These are phyloP conservation scores for Lactarius quietus DNA, from an alignment of 768 basidiomycete genomes.

Conservation along the genomic window DNA sequence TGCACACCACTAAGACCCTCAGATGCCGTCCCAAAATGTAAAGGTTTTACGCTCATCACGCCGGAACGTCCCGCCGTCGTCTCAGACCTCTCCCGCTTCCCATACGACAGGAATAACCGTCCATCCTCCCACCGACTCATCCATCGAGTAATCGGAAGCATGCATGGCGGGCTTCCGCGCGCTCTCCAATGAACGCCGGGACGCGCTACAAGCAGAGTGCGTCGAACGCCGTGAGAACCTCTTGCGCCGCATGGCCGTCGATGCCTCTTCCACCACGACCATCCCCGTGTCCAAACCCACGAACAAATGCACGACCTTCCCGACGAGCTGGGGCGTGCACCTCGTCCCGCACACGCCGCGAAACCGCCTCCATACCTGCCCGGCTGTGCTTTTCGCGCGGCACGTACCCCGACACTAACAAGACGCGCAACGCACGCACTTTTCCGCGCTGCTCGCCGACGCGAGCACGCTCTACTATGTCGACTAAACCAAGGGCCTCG, in stretches of 20 bases:
- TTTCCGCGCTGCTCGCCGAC: slow-evolving; percentile 42
- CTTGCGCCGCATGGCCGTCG: slow-evolving; percentile 35
- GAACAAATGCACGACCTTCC: background rate
- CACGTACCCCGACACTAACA: slow-evolving; percentile 71
- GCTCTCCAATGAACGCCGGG: slow-evolving; percentile 58
- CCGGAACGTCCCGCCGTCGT: slow-evolving; percentile 42
- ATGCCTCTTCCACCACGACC: slow-evolving; percentile 4
- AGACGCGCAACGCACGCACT: slow-evolving; percentile 69
- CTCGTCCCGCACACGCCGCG: background rate
- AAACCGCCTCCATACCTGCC: slow-evolving; percentile 41
- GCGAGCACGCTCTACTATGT: slow-evolving; percentile 64
- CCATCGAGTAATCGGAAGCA: slow-evolving; percentile 39
- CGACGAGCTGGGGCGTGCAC: background rate
- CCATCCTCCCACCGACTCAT: background rate
- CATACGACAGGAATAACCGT: slow-evolving; percentile 46
- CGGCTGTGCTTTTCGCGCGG: slow-evolving; percentile 64
- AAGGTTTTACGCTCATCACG: slow-evolving; percentile 73
- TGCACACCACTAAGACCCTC: slow-evolving; percentile 60
- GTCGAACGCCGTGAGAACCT: slow-evolving; percentile 55
- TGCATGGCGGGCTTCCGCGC: slow-evolving; percentile 56
- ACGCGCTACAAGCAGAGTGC: slow-evolving; percentile 63
- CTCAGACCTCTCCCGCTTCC: slow-evolving; percentile 47
- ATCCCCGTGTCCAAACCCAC: no score
- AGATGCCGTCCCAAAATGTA: slow-evolving; percentile 53
- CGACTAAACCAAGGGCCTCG: slow-evolving; percentile 75